A percentile compares a stretch with the other conserved stretches of the same genome.
phyloP scores from a whole-genome alignment of 345 rosid species.

The Salix koriyanagi region DNA sequence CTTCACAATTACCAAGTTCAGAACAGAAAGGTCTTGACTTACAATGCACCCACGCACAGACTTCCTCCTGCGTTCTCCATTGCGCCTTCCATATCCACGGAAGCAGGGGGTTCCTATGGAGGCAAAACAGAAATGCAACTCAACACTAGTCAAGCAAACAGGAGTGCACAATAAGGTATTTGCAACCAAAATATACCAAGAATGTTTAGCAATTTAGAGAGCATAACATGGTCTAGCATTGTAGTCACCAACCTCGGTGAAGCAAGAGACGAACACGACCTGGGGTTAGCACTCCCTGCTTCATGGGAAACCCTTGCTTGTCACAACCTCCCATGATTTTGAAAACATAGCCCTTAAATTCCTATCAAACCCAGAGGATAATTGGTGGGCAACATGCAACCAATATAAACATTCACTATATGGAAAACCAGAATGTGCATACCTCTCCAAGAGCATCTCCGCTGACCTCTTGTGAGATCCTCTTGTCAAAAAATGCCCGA shows the following conservation, averaged over 20 bases:
- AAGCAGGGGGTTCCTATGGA: constrained; percentile 63
- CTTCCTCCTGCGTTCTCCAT: constrained; percentile 78
- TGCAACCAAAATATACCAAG: background rate
- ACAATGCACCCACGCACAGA: constrained; percentile 87
- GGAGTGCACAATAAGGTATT: background rate
- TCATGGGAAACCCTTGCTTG: constrained; percentile 95
- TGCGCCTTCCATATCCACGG: constrained; percentile 76
- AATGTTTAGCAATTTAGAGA: background rate
- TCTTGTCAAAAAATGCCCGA: constrained; percentile 63
- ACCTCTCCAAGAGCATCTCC: constrained; percentile 82
- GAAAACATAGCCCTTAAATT: constrained; percentile 82
- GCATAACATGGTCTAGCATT: background rate
- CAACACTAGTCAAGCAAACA: constrained; percentile 12
- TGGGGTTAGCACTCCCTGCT: constrained; percentile 88
- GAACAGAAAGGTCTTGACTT: constrained; percentile 71
- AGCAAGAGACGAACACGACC: constrained; percentile 90
- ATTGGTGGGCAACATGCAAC: background rate
- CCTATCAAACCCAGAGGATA: constrained; percentile 25
- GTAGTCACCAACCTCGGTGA: constrained; percentile 44
- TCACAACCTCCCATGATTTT: constrained; percentile 93
- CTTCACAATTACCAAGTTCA: constrained; percentile 78
- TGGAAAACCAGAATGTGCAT: background rate
- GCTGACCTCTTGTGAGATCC: constrained; percentile 75
- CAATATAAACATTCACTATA: background rate
- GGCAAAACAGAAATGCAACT: background rate